Base-by-base conservation (phyloP, 495 filamentous ascomycete species). In the Talaromyces stipitatus region DNA sequence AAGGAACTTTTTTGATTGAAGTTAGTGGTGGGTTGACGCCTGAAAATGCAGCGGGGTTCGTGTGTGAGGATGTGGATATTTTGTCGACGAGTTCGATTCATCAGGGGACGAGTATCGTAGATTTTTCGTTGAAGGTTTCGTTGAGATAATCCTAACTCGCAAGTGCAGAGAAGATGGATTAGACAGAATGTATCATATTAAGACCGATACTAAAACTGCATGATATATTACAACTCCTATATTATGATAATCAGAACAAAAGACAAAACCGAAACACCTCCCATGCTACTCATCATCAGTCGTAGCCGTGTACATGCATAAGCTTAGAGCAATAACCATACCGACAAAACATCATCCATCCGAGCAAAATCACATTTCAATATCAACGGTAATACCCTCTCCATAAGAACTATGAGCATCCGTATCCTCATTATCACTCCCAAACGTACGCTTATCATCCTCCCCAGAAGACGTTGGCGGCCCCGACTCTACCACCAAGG, bases 81-180 rank as follows among this genome's bases (percentile, higher is more conserved):
- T 80, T 97, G 60, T 96, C 90, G 22, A 96, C 92, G 27, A 97
- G 92, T 64, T 90, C 89, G 38, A 96, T 98, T 61, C 94, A 98
- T 68, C 94, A 98, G 75, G 92, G 95, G 2, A 89, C 91, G 4
- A 80, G 83, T 41, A 92, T 96, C 70, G 84, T 98, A 38, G 94
- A 98, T 67, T 97, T 96, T 66, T 96, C 92, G 6, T 78, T 98
- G 41, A 98, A 98, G 80, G 90, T 98, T 54, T 76, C 72, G 16
- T 54, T 76, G 61, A 67, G 69, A 47, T 72, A 62, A 56, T 23
- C 16, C 12, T 14, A 0, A 16, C n/a, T 20, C 5, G n/a, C 5
- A 12, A 1, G 10, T 8, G 1, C 12, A 16, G 10, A 28, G 16
- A n/a, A 26, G 22, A 8, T 46, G 23, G 23, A 10, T 9, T n/a